Evolutionary conservation across 2,329 filamentous ascomycete species (phyloP).

Genomic region (Colletotrichum tanaceti): DNA sequence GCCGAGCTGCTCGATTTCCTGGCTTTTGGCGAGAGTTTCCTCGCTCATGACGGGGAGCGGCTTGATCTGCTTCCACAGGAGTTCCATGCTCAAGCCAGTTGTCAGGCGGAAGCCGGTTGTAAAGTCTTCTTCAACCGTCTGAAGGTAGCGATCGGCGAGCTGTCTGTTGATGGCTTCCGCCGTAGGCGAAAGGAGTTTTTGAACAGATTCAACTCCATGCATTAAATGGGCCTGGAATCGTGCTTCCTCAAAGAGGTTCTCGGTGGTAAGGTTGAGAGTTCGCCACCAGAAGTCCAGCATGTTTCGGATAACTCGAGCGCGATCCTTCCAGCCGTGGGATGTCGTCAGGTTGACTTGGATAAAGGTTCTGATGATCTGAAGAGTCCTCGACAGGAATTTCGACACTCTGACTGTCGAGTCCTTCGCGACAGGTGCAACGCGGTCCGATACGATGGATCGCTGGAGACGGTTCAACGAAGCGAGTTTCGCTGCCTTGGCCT

Average conservation of each 20-base stretch:
- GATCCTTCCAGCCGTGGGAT: slow-evolving; percentile 49
- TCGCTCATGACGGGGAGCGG: slow-evolving; percentile 67
- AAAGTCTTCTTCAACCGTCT: slow-evolving; percentile 67
- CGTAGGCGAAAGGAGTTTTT: slow-evolving; percentile 46
- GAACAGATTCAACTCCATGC: slow-evolving; percentile 60
- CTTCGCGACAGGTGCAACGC: slow-evolving; percentile 67
- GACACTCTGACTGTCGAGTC: slow-evolving; percentile 69
- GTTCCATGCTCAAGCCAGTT: slow-evolving; percentile 83
- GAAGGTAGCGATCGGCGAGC: slow-evolving; percentile 55
- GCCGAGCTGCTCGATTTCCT: slow-evolving; percentile 67
- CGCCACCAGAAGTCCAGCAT: slow-evolving; percentile 67
- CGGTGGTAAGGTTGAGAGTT: slow-evolving; percentile 61
- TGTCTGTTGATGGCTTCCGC: slow-evolving; percentile 48
- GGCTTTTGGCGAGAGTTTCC: slow-evolving; percentile 57
- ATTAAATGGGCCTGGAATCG: slow-evolving; percentile 72
- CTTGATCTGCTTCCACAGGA: slow-evolving; percentile 78
- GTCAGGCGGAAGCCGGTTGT: slow-evolving; percentile 76
- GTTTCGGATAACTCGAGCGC: slow-evolving; percentile 50
- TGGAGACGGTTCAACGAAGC: slow-evolving; percentile 70
- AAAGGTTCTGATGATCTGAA: slow-evolving; percentile 58
- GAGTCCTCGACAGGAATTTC: slow-evolving; percentile 60
- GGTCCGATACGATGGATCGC: slow-evolving; percentile 66
- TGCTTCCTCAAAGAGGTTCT: slow-evolving; percentile 67
- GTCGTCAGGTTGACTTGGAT: slow-evolving; percentile 50
- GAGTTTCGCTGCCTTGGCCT: slow-evolving; percentile 60